Base-by-base conservation (phyloP, 169 alveolate genomes). In the Babesia bigemina region DNA sequence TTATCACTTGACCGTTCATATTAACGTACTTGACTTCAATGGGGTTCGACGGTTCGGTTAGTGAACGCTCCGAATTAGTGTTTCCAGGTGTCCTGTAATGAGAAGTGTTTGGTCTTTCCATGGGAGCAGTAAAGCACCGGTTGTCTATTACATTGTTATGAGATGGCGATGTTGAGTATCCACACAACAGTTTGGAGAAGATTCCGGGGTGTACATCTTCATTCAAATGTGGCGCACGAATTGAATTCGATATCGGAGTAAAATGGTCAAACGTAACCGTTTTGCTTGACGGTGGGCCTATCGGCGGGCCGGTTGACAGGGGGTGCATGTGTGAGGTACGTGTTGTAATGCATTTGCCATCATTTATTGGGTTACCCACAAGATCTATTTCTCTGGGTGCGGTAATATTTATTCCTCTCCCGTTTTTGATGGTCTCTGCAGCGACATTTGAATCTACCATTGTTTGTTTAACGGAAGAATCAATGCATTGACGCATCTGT, bases 21-120 rank as follows among this genome's bases (percentile, higher is more conserved):
- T 67, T 44, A 21, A 67, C 65, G 21, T 67, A 67, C 50, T 67
- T 67, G 0, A 67, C 76, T 21, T 67, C 76, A 4, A 67, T 58
- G 13, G 44, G 17, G 17, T 28, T 9, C 9, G 76, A 55, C 9
- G 76, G 65, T 4, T 50, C 65, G 3, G 59, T 53, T 4, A 36
- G 29, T 11, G 76, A 19, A 11, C 50, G 17, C 9, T 63, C 73
- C 26, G 19, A 48, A 14, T 62, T 22, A 10, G 6, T 4, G 48
- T 45, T 19, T 11, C 44, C 49, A 29, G 3, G 17, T 12, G 6
- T 24, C n/a, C 26, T 21, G 26, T 48, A 24, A 11, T 11, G 36
- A 11, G 19, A 8, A 22, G 24, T 0, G 44, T 21, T 0, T 26
- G 39, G 26, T 50, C 21, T 11, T 10, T 55, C 76, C 63, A 50